phyloP scores from a whole-genome alignment of 2,329 filamentous ascomycete genomes.

The Nemania sp. region DNA sequence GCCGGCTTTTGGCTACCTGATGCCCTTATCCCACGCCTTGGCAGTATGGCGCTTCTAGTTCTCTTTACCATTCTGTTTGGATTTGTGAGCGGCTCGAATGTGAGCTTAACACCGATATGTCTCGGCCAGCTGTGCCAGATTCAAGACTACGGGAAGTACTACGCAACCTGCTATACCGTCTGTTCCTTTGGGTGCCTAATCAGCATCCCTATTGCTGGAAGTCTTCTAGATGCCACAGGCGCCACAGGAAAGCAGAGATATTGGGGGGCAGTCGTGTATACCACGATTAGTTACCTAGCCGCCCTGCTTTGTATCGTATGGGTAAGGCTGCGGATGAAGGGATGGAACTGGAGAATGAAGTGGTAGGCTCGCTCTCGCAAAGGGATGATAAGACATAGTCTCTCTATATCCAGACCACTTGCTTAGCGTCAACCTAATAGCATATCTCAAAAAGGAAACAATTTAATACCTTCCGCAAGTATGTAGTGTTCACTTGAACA shows the following conservation, averaged over 20 bases:
- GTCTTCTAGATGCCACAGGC: conserved; percentile 25
- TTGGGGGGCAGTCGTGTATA: conserved; percentile 29
- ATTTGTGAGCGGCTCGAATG: conserved; percentile 27
- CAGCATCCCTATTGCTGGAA: conserved; percentile 29
- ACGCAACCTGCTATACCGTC: conserved; percentile 28
- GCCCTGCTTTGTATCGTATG: conserved; percentile 25
- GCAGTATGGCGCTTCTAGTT: conserved; percentile 16
- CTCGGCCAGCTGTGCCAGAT: conserved; percentile 27
- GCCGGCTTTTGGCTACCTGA: conserved; percentile 29
- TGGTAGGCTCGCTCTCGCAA: conserved; percentile 24
- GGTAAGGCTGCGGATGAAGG: conserved; percentile 25
- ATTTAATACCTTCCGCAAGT: not conserved
- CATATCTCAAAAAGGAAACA: not conserved
- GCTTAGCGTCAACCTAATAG: too few species aligned
- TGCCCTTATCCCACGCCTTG: conserved; percentile 7
- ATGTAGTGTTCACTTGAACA: not conserved
- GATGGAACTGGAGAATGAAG: conserved; percentile 26
- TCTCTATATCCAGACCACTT: not conserved
- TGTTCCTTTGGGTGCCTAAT: conserved; percentile 27
- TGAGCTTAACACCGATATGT: conserved; percentile 26
- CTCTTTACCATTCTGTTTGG: conserved; percentile 25
- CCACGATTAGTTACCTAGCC: conserved; percentile 23
- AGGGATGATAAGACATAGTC: too few species aligned
- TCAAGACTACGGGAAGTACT: conserved; percentile 28
- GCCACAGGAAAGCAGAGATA: conserved; percentile 15